Base-by-base conservation (phyloP, 306 rosid species). In the Astragalus membranaceus region DNA sequence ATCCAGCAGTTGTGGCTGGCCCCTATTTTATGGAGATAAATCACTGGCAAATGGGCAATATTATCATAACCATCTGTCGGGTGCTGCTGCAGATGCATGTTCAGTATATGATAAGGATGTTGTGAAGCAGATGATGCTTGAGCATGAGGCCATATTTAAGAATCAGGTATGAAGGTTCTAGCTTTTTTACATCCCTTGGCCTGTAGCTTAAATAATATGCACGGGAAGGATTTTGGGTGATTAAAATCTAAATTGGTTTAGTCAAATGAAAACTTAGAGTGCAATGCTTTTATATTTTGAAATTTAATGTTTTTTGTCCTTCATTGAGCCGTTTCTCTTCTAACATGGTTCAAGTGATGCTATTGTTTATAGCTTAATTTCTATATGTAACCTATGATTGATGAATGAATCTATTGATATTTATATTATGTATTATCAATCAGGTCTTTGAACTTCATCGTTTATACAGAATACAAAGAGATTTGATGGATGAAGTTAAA, bases 401-500 rank as follows among this genome's bases (percentile, higher is more conserved):
- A n/a, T 51, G 48, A 60, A 60, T 4, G 41, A 52, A 75, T 50
- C 67, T 64, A 30, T 71, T 78, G 68, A 62, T 47, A 77, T 68
- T 72, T 61, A 73, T 47, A 7, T 17, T 36, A 33, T 76, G 69
- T 70, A 41, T 73, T 64, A 44, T 79, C 67, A 61, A 78, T 63
- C 88, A 90, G 98, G 98, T 94, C 78, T 69, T 53, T 72, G 96
- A 94, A 79, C 94, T 94, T 69, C 97, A 94, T 66, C 96, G 95
- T 46, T 77, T 94, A 62, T 94, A 94, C 84, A 85, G 84, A 84
- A 86, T 78, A 79, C 98, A 94, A 54, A 94, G 81, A 84, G 90
- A 88, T 84, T 76, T 94, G 87, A 94, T 94, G 98, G 89, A 84
- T 52, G 96, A 87, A 57, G 67, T 75, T 41, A 88, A 73, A 80